Base-by-base conservation (phyloP, 2,329 filamentous ascomycete genomes). In the Aspergillus versicolor region DNA sequence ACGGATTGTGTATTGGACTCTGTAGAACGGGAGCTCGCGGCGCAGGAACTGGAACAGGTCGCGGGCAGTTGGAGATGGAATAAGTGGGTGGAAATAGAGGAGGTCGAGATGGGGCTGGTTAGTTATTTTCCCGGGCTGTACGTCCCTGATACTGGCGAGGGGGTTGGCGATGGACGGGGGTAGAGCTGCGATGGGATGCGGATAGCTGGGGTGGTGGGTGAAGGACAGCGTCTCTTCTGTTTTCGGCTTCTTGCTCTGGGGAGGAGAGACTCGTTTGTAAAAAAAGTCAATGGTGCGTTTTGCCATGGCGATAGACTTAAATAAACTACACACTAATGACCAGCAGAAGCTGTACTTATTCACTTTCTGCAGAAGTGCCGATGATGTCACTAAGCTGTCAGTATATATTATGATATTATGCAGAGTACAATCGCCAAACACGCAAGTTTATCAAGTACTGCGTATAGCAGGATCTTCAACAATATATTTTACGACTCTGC, bases 11-110 rank as follows among this genome's bases (percentile, higher is more conserved):
- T 92, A 92, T 64, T 85, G 81, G 4, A 92, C 89, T 52, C 88
- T 82, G 66, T 92, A 91, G 73, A 92, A 92, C 8, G 88, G 88
- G 1, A 93, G 74, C 59, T 88, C 82, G n/a, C 79, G 73, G 1
- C 90, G 84, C 2, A 93, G 79, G 66, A 91, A 91, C 13, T 84
- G 75, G 71, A 92, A 93, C 0, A 91, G 72, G 4, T 83, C 77
- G 3, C 79, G 78, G 19, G 84, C 79, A 11, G 84, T 77, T 12
- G 80, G 71, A 2, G 78, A 74, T 0, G 87, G 82, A 4, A 92
- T 80, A 61, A 89, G 92, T 0, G 89, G 89, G 65, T 90, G 82
- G 69, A 88, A 92, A 73, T 90, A 90, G 8, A 92, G 73, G 0
- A 93, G 78, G 68, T 92, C 88, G 0, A 92, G 80, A 61, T 92